Base-by-base conservation (phyloP, 1,284 basidiomycete species). In the Ceratobasidium sp. region DNA sequence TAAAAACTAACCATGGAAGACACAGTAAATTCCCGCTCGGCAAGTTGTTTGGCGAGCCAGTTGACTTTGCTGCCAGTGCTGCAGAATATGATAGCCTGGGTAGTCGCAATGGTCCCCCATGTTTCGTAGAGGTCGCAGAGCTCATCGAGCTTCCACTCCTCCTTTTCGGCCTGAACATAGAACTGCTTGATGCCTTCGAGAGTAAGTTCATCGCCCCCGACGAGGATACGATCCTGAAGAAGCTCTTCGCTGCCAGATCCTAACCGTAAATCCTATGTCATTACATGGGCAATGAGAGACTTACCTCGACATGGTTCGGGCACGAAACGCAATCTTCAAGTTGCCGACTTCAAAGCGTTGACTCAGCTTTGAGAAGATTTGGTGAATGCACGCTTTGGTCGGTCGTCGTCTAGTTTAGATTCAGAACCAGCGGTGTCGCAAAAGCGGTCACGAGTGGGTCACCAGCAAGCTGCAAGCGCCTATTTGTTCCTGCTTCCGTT, bases 101-200 rank as follows among this genome's bases (percentile, higher is more conserved):
- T 99, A 85, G 99, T 99, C 42, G 98, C 99, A 70, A 99, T 90
- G 23, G 97, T 99, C 85, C 33, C 33, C 33, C 33, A 33, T 33
- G 33, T 33, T 33, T 99, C 98, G 87, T 99, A 99, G 73, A 97
- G 86, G 86, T 99, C 98, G 85, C 96, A 99, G 26, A 99, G 89
- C 0, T 97, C 99, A 86, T 99, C 98, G 83, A 99, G 97, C 85
- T 99, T 99, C 97, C 97, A 99, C 83, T 99, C 98, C 86, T 99
- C 98, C 88, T 99, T 99, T 87, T 99, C 98, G 77, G 99, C 97
- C 40, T 97, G 97, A 62, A 99, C 97, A 86, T 98, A 99, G 90
- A 99, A 99, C 84, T 99, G 98, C 85, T 99, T 99, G 89, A 99
- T 99, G 33, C 98, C 97, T 85, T 99, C 98, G 76, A 99, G 89